A percentile compares a stretch with the other conserved stretches of the same genome.
These are phyloP conservation scores for Elsinoe australis DNA, from an alignment of 2,329 filamentous ascomycete species.

Conservation along the genomic window DNA sequence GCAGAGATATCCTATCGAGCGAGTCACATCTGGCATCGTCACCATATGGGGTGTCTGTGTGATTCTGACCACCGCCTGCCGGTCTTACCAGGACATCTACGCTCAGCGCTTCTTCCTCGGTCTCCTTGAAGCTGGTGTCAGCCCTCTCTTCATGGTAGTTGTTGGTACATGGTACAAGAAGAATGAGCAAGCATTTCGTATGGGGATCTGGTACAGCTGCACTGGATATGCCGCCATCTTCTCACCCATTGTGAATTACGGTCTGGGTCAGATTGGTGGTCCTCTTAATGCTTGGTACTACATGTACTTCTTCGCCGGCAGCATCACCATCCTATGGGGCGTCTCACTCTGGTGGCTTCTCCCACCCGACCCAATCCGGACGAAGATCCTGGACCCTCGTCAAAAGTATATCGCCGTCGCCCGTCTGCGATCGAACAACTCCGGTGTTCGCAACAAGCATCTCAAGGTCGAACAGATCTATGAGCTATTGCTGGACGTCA, in stretches of 20 bases:
- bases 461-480: slow-evolving; percentile 39
- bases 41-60: slow-evolving; percentile 35
- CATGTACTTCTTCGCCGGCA: slow-evolving; percentile 39
- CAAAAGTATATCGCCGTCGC: slow-evolving; percentile 28
- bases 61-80: slow-evolving; percentile 35
- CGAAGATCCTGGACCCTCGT: slow-evolving; percentile 35
- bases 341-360: slow-evolving; percentile 35
- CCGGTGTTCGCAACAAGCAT: slow-evolving; percentile 35
- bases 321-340: slow-evolving; percentile 37
- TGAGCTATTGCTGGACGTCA: slow-evolving; percentile 30
- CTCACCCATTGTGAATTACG: slow-evolving; percentile 44
- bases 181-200: slow-evolving; percentile 26
- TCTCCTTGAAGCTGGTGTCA: slow-evolving; percentile 47
- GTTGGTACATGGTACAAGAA: slow-evolving; percentile 31
- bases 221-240: slow-evolving; percentile 41
- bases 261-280: slow-evolving; percentile 39
- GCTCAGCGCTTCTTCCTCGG: slow-evolving; percentile 49
- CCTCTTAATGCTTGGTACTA: slow-evolving; percentile 35
- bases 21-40: slow-evolving; percentile 36
- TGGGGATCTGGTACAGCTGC: slow-evolving; percentile 30
- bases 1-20: slow-evolving; percentile 41
- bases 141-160: slow-evolving; percentile 49
- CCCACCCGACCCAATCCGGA: slow-evolving; percentile 37
- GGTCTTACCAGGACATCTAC: slow-evolving; percentile 33
- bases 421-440: slow-evolving; percentile 26